phyloP scores from a whole-genome alignment of 805 yeast genomes.

The Nakazawaea ernobii region DNA sequence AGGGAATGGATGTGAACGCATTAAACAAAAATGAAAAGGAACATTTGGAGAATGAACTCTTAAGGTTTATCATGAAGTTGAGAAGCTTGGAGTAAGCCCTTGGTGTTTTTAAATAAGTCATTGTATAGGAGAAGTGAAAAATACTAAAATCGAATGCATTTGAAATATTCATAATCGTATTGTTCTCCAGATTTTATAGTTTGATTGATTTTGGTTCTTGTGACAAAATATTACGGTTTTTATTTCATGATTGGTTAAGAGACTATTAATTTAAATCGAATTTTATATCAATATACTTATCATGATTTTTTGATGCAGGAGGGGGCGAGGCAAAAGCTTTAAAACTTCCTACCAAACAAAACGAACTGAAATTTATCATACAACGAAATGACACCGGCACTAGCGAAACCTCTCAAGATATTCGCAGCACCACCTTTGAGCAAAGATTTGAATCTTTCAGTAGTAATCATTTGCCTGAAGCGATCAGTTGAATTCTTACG shows the following conservation, averaged over 20 bases:
- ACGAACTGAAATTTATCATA: slow-evolving; percentile 95
- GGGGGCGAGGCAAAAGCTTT: too few relatives aligned
- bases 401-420: slow-evolving; percentile 99
- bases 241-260: too few relatives aligned
- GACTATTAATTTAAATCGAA: too few relatives aligned
- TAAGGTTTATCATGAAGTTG: slow-evolving; percentile 3
- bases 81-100: not conserved
- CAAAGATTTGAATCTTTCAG: slow-evolving; percentile 89
- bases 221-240: too few relatives aligned
- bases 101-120: not conserved
- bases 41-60: not conserved
- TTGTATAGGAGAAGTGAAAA: not conserved
- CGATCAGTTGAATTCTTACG: slow-evolving; percentile 94
- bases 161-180: too few relatives aligned
- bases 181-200: too few relatives aligned
- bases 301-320: too few relatives aligned
- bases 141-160: not conserved
- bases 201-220: too few relatives aligned
- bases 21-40: not conserved
- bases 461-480: slow-evolving; percentile 85
- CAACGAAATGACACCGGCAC: slow-evolving; percentile 98
- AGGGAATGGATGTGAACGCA: not conserved
- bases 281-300: too few relatives aligned
- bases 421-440: slow-evolving; percentile 99
- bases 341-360: slow-evolving; percentile 93